Percentiles rank a stretch among this genome's conserved stretches.
Evolutionary conservation across 2,329 filamentous ascomycete species (phyloP).

Genomic region (Thielaviopsis populi): DNA sequence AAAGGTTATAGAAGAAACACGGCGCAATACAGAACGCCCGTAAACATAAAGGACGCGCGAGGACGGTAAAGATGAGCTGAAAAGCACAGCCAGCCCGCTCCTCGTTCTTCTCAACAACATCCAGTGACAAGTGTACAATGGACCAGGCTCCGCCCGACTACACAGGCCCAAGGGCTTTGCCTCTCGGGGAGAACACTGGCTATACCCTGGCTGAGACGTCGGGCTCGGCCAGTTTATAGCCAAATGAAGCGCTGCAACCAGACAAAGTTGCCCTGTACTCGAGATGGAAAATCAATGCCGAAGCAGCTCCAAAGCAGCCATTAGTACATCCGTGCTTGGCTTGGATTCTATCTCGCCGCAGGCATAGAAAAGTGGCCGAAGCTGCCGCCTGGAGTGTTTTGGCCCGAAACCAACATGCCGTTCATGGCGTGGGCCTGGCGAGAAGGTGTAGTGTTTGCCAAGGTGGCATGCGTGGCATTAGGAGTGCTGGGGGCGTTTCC

Average conservation of each 20-base stretch:
- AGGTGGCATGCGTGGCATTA: constrained; percentile 44
- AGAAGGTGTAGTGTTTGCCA: constrained; percentile 26
- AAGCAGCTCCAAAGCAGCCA: background rate
- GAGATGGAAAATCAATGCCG: background rate
- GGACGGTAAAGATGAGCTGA: constrained; percentile 12
- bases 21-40: background rate
- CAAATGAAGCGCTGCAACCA: background rate
- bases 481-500: constrained; percentile 47
- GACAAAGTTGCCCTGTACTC: background rate
- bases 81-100: background rate
- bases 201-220: background rate
- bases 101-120: background rate
- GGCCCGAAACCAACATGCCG: constrained; percentile 45
- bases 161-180: too few species aligned
- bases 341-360: constrained; percentile 24
- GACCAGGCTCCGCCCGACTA: too few species aligned
- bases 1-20: background rate
- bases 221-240: too few species aligned
- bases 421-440: constrained; percentile 33
- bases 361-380: constrained; percentile 58
- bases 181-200: background rate
- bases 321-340: background rate
- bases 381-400: constrained; percentile 64
- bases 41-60: background rate
- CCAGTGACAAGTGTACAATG: background rate